These are phyloP conservation scores for Aspergillus brasiliensis DNA, from an alignment of 2,329 filamentous ascomycete genomes.

Conservation along the genomic window DNA sequence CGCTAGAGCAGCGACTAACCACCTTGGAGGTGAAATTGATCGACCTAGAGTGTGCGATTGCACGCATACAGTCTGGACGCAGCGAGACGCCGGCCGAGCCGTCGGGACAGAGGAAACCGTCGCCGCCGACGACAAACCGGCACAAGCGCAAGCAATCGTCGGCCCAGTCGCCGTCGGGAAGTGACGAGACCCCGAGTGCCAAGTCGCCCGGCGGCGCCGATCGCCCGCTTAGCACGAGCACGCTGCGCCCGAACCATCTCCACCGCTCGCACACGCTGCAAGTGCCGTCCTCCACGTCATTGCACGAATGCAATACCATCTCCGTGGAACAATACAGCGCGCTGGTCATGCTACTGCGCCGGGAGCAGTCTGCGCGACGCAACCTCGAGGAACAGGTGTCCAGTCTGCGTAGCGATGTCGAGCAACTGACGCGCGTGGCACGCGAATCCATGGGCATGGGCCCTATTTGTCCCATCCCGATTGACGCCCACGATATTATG, in stretches of 20 bases:
- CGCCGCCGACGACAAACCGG: constrained; percentile 14
- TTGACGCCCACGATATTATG: constrained; percentile 35
- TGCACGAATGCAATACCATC: constrained; percentile 37
- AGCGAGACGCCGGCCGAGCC: constrained; percentile 22
- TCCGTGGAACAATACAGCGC: constrained; percentile 52
- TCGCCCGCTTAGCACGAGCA: constrained; percentile 34
- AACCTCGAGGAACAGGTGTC: constrained; percentile 48
- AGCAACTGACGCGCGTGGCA: constrained; percentile 36
- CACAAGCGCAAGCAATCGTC: constrained; percentile 22
- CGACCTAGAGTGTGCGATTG: constrained; percentile 53
- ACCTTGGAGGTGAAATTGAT: constrained; percentile 55
- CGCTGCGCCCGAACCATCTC: constrained; percentile 35
- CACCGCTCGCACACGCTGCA: constrained; percentile 29
- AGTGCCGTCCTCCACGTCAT: constrained; percentile 33
- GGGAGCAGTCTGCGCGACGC: constrained; percentile 50
- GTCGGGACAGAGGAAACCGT: constrained; percentile 18
- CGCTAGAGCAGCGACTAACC: constrained; percentile 50
- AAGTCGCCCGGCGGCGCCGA: constrained; percentile 16
- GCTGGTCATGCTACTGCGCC: constrained; percentile 47
- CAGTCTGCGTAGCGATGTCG: constrained; percentile 44
- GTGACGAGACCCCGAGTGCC: constrained; percentile 5
- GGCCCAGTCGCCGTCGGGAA: constrained; percentile 10
- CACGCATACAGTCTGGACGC: constrained; percentile 46
- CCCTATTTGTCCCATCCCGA: constrained; percentile 36
- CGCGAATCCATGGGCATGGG: constrained; percentile 36